Evolutionary conservation across 768 basidiomycete genomes (phyloP), one percentile per base, ranked within the genome.

Genomic region (Hypholoma fasciculare): DNA sequence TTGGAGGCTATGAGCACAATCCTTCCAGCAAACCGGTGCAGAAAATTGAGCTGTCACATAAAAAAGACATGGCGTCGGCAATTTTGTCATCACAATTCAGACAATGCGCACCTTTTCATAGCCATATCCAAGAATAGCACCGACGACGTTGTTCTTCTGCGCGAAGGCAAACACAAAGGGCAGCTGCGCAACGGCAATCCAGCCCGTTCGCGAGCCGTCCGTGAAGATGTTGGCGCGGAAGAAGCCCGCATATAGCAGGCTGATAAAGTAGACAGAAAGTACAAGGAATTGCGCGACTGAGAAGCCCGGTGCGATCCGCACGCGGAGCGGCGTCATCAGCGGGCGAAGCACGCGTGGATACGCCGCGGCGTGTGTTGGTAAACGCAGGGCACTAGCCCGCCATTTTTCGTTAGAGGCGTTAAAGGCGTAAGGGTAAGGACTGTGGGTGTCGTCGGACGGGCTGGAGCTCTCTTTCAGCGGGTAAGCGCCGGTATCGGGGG

Each of bases 101-200:
- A 34, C 30, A 34, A 34, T 46, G 42, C 69, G 17, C 53, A 88
- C 88, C 76, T 83, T 85, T 65, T 88, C 87, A 67, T 92, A 92
- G 36, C 85, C 84, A 51, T 80, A 69, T 12, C 89, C 88, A 20
- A 87, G 63, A 8, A 88, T 63, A 46, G 74, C 67, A 9, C 85
- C 84, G 9, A 88, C 66, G n/a, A 86, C 54, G 66, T 82, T 89
- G 69, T 90, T 90, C 77, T 93, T 92, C 49, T 83, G 80, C 8
- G 83, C 84, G 30, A 91, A 76, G 0, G 80, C 78, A 67, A 87
- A 80, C n/a, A 87, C 76, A 52, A 88, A 75, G 0, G 88, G 90
- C 16, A 90, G 61, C 59, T 90, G 89, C 3, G 85, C 81, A 19
- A 78, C 69, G 13, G 83, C 75, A 5, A 90, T 70, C 74, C 75